phyloP scores from a whole-genome alignment of 176 grass and related monocot genomes.

The Alopecurus myosuroides region DNA sequence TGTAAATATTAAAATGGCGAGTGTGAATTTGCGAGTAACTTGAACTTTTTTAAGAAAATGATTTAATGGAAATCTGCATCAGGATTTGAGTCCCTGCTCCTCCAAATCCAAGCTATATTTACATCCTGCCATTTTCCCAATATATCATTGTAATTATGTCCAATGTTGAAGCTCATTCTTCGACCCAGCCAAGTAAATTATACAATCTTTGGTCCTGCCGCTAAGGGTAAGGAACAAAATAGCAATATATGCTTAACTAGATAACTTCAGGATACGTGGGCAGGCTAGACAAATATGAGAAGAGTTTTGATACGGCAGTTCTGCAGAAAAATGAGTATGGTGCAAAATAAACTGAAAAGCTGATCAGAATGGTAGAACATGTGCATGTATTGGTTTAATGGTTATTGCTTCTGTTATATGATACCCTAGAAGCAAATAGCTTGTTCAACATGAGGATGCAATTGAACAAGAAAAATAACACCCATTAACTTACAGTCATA shows the following conservation, averaged over 20 bases:
- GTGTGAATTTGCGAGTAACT: too few relatives aligned
- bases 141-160: neutral
- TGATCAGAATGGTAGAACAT: neutral
- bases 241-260: neutral
- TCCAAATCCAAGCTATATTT: too few relatives aligned
- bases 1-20: too few relatives aligned
- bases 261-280: neutral
- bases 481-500: neutral
- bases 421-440: slow-evolving; percentile 2
- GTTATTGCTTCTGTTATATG: neutral
- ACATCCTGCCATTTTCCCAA: neutral
- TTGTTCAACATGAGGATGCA: neutral
- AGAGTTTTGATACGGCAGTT: neutral
- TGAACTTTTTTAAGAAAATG: too few relatives aligned
- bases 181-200: neutral
- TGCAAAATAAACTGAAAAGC: neutral
- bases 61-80: too few relatives aligned
- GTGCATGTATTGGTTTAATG: neutral
- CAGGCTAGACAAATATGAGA: neutral
- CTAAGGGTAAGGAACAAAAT: neutral
- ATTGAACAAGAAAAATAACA: neutral
- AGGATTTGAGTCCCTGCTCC: too few relatives aligned
- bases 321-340: neutral
- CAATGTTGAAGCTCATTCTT: neutral
- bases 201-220: neutral